A percentile compares a stretch with the other conserved stretches of the same genome.
phyloP scores from a whole-genome alignment of 139 green algal species.

The Closterium sp. region DNA sequence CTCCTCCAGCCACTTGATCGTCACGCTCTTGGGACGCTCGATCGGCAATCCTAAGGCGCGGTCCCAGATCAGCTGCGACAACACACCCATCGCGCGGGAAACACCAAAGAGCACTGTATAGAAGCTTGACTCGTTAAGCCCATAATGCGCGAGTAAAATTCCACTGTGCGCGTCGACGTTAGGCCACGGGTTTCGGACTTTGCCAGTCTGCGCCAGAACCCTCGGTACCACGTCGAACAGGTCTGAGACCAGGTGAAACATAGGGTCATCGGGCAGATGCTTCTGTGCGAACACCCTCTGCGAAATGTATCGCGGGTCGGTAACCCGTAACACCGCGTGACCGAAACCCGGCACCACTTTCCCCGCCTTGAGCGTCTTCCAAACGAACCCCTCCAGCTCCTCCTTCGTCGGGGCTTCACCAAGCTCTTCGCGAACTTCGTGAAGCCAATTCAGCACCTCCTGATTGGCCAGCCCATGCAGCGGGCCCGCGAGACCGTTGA shows the following conservation, averaged over 20 bases:
- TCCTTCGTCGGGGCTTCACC: constrained; percentile 79
- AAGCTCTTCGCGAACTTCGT: constrained; percentile 69
- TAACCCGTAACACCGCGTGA: constrained; percentile 96
- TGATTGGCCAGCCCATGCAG: constrained; percentile 98
- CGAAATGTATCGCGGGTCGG: constrained; percentile 88
- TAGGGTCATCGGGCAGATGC: constrained; percentile 85
- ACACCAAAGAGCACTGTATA: constrained; percentile 99
- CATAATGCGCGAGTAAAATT: constrained; percentile 95
- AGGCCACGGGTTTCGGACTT: constrained; percentile 98
- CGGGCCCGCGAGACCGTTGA: constrained; percentile 92
- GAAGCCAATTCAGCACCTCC: constrained; percentile 88
- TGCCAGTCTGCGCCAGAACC: constrained; percentile 84
- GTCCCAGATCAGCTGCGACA: constrained; percentile 66
- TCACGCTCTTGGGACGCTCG: constrained; percentile 92
- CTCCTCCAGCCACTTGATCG: constrained; percentile 49
- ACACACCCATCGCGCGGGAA: constrained; percentile 83
- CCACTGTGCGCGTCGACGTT: constrained; percentile 98
- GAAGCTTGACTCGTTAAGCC: constrained; percentile 76
- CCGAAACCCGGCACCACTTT: constrained; percentile 91
- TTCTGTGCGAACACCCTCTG: constrained; percentile 89
- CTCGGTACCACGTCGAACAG: constrained; percentile 79
- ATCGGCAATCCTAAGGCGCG: constrained; percentile 91
- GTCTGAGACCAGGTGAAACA: constrained; percentile 80
- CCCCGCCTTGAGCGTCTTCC: constrained; percentile 83
- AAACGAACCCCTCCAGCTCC: constrained; percentile 77